Conservation (phyloP, 1,284 basidiomycete species). For the Cryptococcus neoformans region DNA sequence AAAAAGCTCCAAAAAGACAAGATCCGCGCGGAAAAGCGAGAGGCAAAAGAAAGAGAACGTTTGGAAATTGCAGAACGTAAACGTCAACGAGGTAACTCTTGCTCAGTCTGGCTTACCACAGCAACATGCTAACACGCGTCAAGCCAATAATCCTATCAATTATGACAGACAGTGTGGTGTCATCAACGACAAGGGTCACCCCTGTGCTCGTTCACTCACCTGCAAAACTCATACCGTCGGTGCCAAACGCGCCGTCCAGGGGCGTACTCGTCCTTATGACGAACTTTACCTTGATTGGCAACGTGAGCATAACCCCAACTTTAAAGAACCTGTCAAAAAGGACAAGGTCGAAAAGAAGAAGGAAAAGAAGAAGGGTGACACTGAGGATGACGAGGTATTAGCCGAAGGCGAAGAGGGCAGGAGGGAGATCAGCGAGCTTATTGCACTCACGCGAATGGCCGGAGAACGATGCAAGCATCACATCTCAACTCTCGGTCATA, state of each 20-base stretch:
- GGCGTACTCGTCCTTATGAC: constrained; percentile 82
- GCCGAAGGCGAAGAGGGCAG: constrained; percentile 66
- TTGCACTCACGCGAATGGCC: constrained; percentile 57
- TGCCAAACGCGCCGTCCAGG: constrained; percentile 86
- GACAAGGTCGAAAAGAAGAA: constrained; percentile 23
- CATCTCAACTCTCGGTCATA: not conserved
- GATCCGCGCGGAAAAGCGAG: constrained; percentile 60
- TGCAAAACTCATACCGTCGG: constrained; percentile 99
- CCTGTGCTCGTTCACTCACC: constrained; percentile 93
- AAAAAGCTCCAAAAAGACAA: constrained; percentile 40
- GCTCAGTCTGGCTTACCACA: not conserved
- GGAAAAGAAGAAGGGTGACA: constrained; percentile 6
- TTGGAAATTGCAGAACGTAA: constrained; percentile 58
- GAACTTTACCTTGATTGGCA: constrained; percentile 90
- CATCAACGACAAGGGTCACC: constrained; percentile 91
- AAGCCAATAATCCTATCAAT: constrained; percentile 65
- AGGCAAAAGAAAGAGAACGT: constrained; percentile 58
- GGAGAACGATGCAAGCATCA: constrained; percentile 48
- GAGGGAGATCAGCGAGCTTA: constrained; percentile 61
- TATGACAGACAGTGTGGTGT: constrained; percentile 95
- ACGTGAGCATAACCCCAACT: constrained; percentile 85
- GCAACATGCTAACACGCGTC: not conserved
- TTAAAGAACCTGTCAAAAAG: constrained; percentile 86
- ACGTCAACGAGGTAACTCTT: constrained; percentile 61
- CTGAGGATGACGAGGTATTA: constrained; percentile 11